Conservation (phyloP, 768 basidiomycete species). For the Rhodotorula taiwanensis region DNA sequence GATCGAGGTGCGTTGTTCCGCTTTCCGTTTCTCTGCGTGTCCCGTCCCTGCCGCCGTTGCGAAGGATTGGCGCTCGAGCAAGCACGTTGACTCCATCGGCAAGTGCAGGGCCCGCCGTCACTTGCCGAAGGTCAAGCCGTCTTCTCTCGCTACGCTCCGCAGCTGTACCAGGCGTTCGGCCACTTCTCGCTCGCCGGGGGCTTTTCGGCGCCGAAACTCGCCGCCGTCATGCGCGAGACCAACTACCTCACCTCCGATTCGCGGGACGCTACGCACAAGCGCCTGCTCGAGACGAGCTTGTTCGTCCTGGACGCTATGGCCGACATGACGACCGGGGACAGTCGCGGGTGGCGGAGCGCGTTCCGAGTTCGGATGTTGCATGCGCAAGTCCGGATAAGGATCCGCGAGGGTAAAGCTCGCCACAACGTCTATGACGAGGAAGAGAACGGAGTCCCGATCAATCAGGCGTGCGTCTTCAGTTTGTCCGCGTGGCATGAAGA, state of each 20-base stretch:
- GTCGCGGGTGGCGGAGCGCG: slow-evolving; percentile 42
- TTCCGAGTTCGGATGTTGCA: slow-evolving; percentile 43
- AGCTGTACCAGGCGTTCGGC: slow-evolving; percentile 42
- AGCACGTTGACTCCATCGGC: too few species aligned
- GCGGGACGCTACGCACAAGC: slow-evolving; percentile 35
- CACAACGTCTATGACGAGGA: slow-evolving; percentile 40
- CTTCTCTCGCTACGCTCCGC: slow-evolving; percentile 43
- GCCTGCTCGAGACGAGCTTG: slow-evolving; percentile 41
- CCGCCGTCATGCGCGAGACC: slow-evolving; percentile 42
- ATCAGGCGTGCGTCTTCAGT: slow-evolving; percentile 42
- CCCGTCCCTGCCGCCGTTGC: too few species aligned
- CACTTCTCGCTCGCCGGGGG: slow-evolving; percentile 43
- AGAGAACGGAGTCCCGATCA: slow-evolving; percentile 42
- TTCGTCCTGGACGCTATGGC: slow-evolving; percentile 42
- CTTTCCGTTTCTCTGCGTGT: not conserved
- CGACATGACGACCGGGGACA: slow-evolving; percentile 42
- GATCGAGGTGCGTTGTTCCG: not conserved
- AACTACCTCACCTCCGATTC: slow-evolving; percentile 41
- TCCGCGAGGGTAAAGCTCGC: slow-evolving; percentile 35
- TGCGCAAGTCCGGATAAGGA: slow-evolving; percentile 40
- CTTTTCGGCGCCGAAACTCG: slow-evolving; percentile 37
- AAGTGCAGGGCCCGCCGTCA: slow-evolving; percentile 20
- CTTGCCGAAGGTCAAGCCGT: slow-evolving; percentile 43
- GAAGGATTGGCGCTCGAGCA: too few species aligned
- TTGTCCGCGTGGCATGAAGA: not conserved